Evolutionary conservation across 192 early-diverging fungal species (phyloP), one percentile per base, ranked within the genome.

Genomic region (Obelidium mucronatum): DNA sequence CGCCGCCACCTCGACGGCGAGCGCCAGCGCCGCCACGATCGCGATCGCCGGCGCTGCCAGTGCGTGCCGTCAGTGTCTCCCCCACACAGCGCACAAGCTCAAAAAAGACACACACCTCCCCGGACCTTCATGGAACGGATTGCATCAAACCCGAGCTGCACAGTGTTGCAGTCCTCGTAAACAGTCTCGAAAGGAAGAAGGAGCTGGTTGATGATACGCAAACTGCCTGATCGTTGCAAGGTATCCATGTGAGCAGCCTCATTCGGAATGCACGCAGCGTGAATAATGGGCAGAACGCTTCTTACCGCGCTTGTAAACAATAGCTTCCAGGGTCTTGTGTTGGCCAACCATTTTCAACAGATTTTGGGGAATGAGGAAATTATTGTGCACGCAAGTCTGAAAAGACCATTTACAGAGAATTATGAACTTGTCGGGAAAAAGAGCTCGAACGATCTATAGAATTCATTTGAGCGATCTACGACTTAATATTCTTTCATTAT

Each of bases 181-280:
- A 91, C 80, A 68, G 90, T 90, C 72, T 89, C 84, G 78, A 94
- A 96, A 33, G 96, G 97, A 34, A 99, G 88, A 17, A 92, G 86
- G 33, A 97, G 90, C 86, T 99, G 97, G 88, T 99, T 88, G 44
- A 99, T 85, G 73, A 99, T 92, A 30, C 89, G 71, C 48, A 99
- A 87, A 36, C 77, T 75, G 30, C 87, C 87, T 74, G 59, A n/a
- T n/a, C n/a, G n/a, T n/a, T n/a, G n/a, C n/a, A n/a, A n/a, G n/a
- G n/a, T n/a, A n/a, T n/a, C n/a, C n/a, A n/a, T n/a, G n/a, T n/a
- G n/a, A n/a, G n/a, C n/a, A n/a, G n/a, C n/a, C n/a, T n/a, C n/a
- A n/a, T n/a, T n/a, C n/a, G n/a, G n/a, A n/a, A n/a, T n/a, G n/a
- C n/a, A n/a, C n/a, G n/a, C n/a, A n/a, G n/a, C n/a, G n/a, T n/a